These are phyloP conservation scores for Solanum verrucosum DNA, from an alignment of 257 asterid genomes.

Conservation along the genomic window DNA sequence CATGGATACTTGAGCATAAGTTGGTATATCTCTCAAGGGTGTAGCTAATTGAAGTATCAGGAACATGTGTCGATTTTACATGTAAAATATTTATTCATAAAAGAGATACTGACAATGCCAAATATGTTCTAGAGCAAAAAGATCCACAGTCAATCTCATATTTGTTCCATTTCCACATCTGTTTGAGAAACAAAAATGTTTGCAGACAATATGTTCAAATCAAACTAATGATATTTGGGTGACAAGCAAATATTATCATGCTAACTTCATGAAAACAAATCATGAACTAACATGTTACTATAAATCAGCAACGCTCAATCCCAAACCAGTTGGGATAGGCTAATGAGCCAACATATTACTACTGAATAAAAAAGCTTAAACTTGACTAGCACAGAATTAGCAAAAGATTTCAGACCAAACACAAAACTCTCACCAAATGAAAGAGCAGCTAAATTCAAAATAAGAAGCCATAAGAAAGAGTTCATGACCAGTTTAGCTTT, in stretches of 20 bases:
- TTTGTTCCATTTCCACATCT: not conserved
- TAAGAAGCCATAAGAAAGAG: not conserved
- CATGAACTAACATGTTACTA: not conserved
- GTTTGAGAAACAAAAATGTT: not conserved
- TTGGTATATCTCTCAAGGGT: not conserved
- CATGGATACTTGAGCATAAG: not conserved
- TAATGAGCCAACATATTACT: not conserved
- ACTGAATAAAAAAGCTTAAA: not conserved
- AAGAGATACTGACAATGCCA: not conserved
- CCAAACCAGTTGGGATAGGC: not conserved
- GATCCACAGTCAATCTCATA: not conserved
- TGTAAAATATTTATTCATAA: not conserved
- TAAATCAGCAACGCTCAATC: not conserved
- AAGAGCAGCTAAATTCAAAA: not conserved
- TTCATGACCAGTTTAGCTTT: slow-evolving; percentile 4
- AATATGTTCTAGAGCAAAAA: not conserved
- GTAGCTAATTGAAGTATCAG: not conserved
- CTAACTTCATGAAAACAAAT: not conserved
- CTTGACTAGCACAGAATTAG: not conserved
- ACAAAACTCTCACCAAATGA: not conserved
- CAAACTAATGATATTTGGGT: not conserved
- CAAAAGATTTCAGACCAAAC: not conserved
- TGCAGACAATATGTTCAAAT: not conserved
- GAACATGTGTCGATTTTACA: not conserved
- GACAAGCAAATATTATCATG: not conserved